Conservation (phyloP, 306 rosid genomes). For the Vigna angularis region DNA sequence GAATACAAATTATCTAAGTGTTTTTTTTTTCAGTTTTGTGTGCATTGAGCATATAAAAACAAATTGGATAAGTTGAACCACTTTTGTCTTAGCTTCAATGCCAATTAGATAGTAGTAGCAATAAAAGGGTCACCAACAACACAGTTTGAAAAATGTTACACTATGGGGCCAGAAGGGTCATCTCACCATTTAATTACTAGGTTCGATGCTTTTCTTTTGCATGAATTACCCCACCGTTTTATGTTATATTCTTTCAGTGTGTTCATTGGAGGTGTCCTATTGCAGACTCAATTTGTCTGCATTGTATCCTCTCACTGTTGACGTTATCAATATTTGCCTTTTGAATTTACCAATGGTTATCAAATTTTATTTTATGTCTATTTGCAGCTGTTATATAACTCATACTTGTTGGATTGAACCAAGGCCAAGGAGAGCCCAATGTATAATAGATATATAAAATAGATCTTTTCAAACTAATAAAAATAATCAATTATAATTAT, state of each 20-base stretch:
- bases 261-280: not conserved
- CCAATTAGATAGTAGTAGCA: not conserved
- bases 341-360: not conserved
- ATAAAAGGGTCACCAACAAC: not conserved
- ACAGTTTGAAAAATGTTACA: not conserved
- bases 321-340: not conserved
- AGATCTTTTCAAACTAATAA: not conserved
- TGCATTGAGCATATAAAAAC: not conserved
- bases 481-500: not conserved
- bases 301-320: not conserved
- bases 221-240: not conserved
- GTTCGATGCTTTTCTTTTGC: too few species aligned
- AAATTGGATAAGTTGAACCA: not conserved
- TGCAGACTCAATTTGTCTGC: not conserved
- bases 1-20: not conserved
- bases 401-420: not conserved
- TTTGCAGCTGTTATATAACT: not conserved
- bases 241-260: not conserved
- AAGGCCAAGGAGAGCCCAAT: not conserved
- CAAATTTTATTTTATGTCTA: conserved; percentile 3
- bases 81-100: not conserved
- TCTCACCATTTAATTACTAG: too few species aligned
- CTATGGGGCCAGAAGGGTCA: not conserved
- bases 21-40: not conserved
- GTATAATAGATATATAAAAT: not conserved